Evolutionary conservation across 306 rosid genomes (phyloP), one percentile per base, ranked within the genome.

Genomic region (Cicer yamashitae): DNA sequence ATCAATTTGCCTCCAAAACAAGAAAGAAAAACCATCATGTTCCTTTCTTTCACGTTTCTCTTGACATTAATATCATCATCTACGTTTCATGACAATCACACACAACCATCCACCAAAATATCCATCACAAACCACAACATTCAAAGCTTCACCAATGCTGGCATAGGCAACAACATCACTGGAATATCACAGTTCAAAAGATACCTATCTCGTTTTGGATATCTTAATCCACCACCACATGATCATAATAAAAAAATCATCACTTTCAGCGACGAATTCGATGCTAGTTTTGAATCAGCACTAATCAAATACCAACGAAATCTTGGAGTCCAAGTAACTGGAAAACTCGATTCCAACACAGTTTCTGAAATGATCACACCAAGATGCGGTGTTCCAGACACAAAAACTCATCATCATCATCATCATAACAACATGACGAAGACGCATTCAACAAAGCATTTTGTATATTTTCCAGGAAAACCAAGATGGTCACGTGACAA

Each of bases 401-500:
- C 73, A 11, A 25, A 10, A 22, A 10, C 17, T 17, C 59, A 37
- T 1, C 5, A 44, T 34, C 59, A 37, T 1, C 5, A 44, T 34
- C 13, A 61, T 17, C 9, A 14, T 17, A 64, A 64, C 10, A 64
- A 43, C 3, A 51, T 9, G 30, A 39, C 38, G 34, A 30, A 3
- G 5, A 47, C 61, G 56, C 93, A 74, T 69, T 82, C 73, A 7
- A 62, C 86, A 6, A 44, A 71, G 34, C 82, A 64, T 48, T 91
- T 85, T 63, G 86, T 71, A 12, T 89, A 57, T 75, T 93, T 93
- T 52, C 90, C 89, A 0, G 96, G 92, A 14, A 91, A 83, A 60
- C 98, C 98, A 2, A 77, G 92, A 30, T 93, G 98, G 98, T 67
- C 74, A 3, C 89, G 88, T 13, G 63, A 30, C 5, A 79, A 88